Evolutionary conservation across 2,329 filamentous ascomycete genomes (phyloP), one percentile per base, ranked within the genome.

Genomic region (Trichoderma asperellum): DNA sequence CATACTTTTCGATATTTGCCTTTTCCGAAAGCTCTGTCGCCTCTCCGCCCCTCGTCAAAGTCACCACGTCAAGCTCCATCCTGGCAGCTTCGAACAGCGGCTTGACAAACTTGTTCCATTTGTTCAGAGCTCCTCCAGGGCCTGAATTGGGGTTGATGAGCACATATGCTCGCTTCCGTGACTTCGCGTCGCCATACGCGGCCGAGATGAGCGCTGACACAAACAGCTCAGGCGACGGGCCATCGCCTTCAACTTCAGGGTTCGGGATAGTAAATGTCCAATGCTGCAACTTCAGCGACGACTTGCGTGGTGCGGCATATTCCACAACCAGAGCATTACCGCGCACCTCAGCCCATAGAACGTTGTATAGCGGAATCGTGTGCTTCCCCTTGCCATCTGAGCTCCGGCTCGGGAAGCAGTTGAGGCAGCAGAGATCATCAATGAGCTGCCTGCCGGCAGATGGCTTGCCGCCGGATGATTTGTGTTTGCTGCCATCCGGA

Each of bases 91-190:
- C 88, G 71, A 99, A 89, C 40, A 99, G 86, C 10, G 95, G 94
- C 75, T 91, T 89, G 57, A 94, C 91, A 72, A 95, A 86, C 56
- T 86, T 86, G 68, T 89, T 82, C 86, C 94, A 98, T 72, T 89
- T 86, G 76, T 88, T 91, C 71, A 87, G 82, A 1, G 94, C 95
- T 53, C 81, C 82, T 52, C 95, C 95, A 53, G 93, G 92, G 0
- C 96, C 96, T 16, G 94, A 93, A 75, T 94, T 91, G 0, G 96
- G 96, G 79, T 99, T 99, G 71, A 99, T 86, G 55, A 98, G 83
- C 14, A 98, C 89, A 78, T 96, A 97, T 72, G 96, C 89, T 58
- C 93, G 89, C 79, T 94, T 96, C 69, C 85, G 86, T 65, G 85
- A 86, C 75, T 91, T 88, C 1, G 91, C 86, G 8, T 82, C 68